Conservation (phyloP, 2,329 filamentous ascomycete species). For the Plenodomus tracheiphilus region DNA sequence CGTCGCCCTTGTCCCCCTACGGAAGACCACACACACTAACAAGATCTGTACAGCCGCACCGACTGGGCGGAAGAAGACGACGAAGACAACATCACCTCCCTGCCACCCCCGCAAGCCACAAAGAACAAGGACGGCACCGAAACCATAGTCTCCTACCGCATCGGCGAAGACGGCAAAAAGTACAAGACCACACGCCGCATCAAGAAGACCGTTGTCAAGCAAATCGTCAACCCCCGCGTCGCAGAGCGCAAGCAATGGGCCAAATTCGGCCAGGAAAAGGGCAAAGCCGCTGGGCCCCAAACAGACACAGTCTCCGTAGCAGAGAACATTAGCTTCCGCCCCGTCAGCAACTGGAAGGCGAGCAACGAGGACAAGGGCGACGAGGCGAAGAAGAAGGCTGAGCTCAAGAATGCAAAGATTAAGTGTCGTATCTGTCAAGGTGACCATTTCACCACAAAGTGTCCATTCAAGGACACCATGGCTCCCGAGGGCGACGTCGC, state of each 20-base stretch:
- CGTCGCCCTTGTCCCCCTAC: constrained; percentile 9
- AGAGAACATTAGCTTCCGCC: constrained; percentile 98
- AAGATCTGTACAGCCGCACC: constrained; percentile 52
- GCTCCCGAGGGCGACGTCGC: constrained; percentile 67
- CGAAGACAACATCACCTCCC: constrained; percentile 72
- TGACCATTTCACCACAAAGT: constrained; percentile 98
- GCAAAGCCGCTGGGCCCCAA: constrained; percentile 80
- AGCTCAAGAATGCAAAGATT: constrained; percentile 97
- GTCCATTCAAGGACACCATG: constrained; percentile 99
- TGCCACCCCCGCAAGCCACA: constrained; percentile 83
- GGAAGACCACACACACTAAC: constrained; percentile 11
- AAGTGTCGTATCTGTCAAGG: constrained; percentile 99
- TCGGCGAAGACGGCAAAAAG: constrained; percentile 93
- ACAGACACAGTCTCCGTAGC: constrained; percentile 89
- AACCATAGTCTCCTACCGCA: constrained; percentile 85
- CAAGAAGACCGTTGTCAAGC: constrained; percentile 86
- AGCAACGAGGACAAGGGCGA: constrained; percentile 77
- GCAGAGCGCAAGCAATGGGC: constrained; percentile 90
- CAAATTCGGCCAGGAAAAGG: constrained; percentile 91
- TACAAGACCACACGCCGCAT: constrained; percentile 97
- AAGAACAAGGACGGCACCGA: constrained; percentile 99
- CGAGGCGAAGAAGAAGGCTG: constrained; percentile 69
- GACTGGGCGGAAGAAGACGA: constrained; percentile 94
- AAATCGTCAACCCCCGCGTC: constrained; percentile 93
- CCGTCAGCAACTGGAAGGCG: constrained; percentile 90